A percentile compares a stretch with the other conserved stretches of the same genome.
phyloP scores from a whole-genome alignment of 306 rosid genomes.

The Quercus agrifolia region DNA sequence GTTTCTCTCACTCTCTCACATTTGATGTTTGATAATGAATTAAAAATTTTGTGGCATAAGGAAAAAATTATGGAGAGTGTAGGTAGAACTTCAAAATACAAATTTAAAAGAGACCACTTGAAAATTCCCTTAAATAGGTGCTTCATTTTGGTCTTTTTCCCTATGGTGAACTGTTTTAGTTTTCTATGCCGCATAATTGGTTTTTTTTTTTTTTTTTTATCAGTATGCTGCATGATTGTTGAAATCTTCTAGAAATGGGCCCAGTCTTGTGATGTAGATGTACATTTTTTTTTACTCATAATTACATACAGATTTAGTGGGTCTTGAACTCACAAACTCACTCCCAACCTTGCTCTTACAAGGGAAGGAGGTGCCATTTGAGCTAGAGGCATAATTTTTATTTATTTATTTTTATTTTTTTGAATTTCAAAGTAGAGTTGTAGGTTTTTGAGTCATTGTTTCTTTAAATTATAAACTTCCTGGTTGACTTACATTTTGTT shows the following conservation, averaged over 20 bases:
- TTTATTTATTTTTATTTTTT: not conserved
- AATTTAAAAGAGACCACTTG: too few species aligned
- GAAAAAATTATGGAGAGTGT: not conserved
- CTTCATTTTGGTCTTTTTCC: too few species aligned
- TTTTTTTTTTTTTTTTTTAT: too few species aligned
- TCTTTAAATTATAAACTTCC: not conserved
- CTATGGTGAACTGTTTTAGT: not conserved
- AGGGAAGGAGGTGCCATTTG: too few species aligned
- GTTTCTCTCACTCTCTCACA: too few species aligned
- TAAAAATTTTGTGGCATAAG: not conserved
- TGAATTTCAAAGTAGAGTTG: not conserved
- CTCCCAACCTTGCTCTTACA: too few species aligned
- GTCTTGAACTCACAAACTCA: too few species aligned
- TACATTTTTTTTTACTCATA: not conserved
- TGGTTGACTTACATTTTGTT: not conserved
- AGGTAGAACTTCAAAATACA: not conserved
- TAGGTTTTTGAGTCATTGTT: not conserved
- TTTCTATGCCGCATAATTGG: not conserved
- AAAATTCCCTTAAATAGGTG: too few species aligned
- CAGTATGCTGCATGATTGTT: not conserved
- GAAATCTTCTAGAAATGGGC: not conserved
- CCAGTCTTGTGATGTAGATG: not conserved
- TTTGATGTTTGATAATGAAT: too few species aligned
- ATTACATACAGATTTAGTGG: too few species aligned
- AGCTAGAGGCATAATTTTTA: too few species aligned